phyloP scores from a whole-genome alignment of 306 rosid genomes.

The Begonia loranthoides region DNA sequence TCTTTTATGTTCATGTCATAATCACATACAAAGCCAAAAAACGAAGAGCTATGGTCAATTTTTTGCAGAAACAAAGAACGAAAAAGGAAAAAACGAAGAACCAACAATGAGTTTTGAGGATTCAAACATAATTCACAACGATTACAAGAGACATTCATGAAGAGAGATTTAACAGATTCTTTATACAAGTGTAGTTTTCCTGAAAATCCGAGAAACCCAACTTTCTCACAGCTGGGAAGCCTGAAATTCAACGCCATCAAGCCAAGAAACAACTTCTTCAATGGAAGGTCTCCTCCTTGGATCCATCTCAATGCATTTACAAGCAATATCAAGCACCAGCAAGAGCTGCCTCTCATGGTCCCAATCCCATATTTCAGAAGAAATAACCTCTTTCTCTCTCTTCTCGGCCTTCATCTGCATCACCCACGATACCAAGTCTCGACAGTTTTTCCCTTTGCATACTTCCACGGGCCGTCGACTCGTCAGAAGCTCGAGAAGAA shows the following conservation, averaged over 20 bases:
- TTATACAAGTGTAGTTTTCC: no score
- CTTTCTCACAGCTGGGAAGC: not conserved
- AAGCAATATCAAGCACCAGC: slow-evolving; percentile 46
- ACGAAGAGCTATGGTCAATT: no score
- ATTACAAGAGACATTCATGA: no score
- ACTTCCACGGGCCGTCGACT: slow-evolving; percentile 71
- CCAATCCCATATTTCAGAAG: slow-evolving; percentile 47
- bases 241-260: slow-evolving; percentile 37
- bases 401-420: slow-evolving; percentile 51
- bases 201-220: not conserved
- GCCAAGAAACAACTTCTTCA: slow-evolving; percentile 60
- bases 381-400: slow-evolving; percentile 50
- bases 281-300: slow-evolving; percentile 72
- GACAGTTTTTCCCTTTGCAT: slow-evolving; percentile 53
- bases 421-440: slow-evolving; percentile 65
- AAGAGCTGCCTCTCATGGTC: slow-evolving; percentile 44
- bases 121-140: no score
- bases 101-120: no score
- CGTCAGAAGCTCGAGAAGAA: slow-evolving; percentile 68
- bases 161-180: no score
- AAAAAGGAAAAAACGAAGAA: no score
- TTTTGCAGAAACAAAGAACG: no score
- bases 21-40: no score
- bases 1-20: no score
- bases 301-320: slow-evolving; percentile 56